A percentile compares a stretch with the other conserved stretches of the same genome.
Evolutionary conservation across 306 rosid species (phyloP).

Genomic region (Ochetophila trinervis): DNA sequence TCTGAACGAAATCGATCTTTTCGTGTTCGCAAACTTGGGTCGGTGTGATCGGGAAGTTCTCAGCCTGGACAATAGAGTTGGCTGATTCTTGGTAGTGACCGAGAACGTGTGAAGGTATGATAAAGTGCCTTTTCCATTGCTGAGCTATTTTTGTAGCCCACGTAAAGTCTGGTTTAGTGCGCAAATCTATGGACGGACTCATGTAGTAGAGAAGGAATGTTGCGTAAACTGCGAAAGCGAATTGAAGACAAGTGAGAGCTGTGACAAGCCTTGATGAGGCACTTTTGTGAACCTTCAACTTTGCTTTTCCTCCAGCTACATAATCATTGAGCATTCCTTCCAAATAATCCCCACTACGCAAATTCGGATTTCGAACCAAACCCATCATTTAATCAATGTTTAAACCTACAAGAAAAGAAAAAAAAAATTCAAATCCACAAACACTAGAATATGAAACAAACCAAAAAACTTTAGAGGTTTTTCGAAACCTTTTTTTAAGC

Average conservation of each 20-base stretch:
- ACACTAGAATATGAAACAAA: not conserved
- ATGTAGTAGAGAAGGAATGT: slow-evolving; percentile 81
- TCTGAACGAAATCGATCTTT: slow-evolving; percentile 82
- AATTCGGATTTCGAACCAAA: slow-evolving; percentile 34
- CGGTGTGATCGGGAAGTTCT: slow-evolving; percentile 37
- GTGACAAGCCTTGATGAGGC: slow-evolving; percentile 55
- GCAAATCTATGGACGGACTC: slow-evolving; percentile 77
- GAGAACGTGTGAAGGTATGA: slow-evolving; percentile 64
- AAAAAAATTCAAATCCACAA: not conserved
- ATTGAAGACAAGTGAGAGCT: slow-evolving; percentile 77
- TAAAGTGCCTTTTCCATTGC: slow-evolving; percentile 61
- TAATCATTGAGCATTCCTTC: slow-evolving; percentile 91
- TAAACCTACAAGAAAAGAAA: slow-evolving; percentile 37
- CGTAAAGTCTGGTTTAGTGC: slow-evolving; percentile 66
- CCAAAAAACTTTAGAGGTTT: not conserved
- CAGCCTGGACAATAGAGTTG: slow-evolving; percentile 42
- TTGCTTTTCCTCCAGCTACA: slow-evolving; percentile 52
- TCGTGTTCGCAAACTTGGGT: slow-evolving; percentile 63
- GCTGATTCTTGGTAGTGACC: slow-evolving; percentile 58
- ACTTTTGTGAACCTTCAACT: slow-evolving; percentile 43
- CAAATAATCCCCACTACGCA: slow-evolving; percentile 57
- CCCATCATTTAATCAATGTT: too few relatives aligned
- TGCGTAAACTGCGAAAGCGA: slow-evolving; percentile 82
- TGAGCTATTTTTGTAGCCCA: slow-evolving; percentile 83
- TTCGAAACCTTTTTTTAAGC: not conserved